Conservation (phyloP, 2,329 filamentous ascomycete species). For the Verticillium dahliae region DNA sequence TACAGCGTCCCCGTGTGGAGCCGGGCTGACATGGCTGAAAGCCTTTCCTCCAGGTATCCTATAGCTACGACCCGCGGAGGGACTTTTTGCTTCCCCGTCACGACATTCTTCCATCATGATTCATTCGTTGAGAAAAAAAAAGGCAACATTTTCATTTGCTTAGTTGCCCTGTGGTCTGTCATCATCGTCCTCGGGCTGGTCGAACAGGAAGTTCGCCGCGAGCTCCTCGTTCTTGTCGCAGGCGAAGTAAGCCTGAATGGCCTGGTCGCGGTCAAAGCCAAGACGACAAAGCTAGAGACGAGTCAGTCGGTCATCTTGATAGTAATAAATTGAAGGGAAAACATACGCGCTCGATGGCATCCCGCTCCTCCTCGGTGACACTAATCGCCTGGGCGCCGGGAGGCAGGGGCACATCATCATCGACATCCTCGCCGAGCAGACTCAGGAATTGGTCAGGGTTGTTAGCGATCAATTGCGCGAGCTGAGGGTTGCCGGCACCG, state of each 20-base stretch:
- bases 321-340: background rate
- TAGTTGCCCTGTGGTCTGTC: constrained; percentile 3
- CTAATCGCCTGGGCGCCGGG: constrained; percentile 84
- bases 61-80: background rate
- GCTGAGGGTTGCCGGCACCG: constrained; percentile 86
- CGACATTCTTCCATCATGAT: background rate
- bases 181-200: constrained; percentile 85
- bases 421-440: constrained; percentile 79
- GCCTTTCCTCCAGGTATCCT: background rate
- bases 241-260: constrained; percentile 97
- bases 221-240: constrained; percentile 99
- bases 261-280: constrained; percentile 86
- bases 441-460: constrained; percentile 92
- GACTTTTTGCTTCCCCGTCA: background rate
- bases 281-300: constrained; percentile 75
- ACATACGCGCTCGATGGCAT: constrained; percentile 87
- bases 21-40: background rate
- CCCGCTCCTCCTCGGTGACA: constrained; percentile 92
- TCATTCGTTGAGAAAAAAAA: background rate
- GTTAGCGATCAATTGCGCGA: constrained; percentile 84
- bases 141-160: background rate
- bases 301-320: background rate
- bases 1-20: background rate
- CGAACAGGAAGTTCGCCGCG: constrained; percentile 95
- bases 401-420: constrained; percentile 77